Evolutionary conservation across 176 grass and related monocot genomes (phyloP).

Genomic region (Urochloa ruziziensis): DNA sequence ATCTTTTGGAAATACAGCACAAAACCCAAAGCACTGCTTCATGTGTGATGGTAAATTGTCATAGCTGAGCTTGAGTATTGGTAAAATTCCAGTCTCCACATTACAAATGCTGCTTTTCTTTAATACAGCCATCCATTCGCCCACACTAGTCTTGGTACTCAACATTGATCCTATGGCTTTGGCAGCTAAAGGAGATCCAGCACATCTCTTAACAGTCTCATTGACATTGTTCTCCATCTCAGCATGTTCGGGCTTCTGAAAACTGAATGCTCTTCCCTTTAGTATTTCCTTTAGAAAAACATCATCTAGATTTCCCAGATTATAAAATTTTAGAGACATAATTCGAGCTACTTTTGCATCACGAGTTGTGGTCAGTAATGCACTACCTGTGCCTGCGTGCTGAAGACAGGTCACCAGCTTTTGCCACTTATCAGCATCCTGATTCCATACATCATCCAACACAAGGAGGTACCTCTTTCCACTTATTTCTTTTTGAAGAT

Average conservation of each 20-base stretch:
- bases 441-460: neutral
- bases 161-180: neutral
- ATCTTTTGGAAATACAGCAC: neutral
- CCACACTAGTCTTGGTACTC: neutral
- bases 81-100: neutral
- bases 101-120: neutral
- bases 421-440: neutral
- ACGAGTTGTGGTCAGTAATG: neutral
- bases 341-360: neutral
- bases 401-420: neutral
- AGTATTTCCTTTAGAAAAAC: neutral
- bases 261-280: neutral
- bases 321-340: neutral
- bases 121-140: neutral
- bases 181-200: neutral
- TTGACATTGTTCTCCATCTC: neutral
- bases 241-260: neutral
- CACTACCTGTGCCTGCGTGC: neutral
- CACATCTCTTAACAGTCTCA: neutral
- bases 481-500: neutral
- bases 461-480: neutral
- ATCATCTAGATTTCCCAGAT: neutral
- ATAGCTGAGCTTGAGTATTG: neutral
- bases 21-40: neutral
- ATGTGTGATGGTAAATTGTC: neutral